Conservation (phyloP, 202 grass and related monocot species). For the Carex arenaria region DNA sequence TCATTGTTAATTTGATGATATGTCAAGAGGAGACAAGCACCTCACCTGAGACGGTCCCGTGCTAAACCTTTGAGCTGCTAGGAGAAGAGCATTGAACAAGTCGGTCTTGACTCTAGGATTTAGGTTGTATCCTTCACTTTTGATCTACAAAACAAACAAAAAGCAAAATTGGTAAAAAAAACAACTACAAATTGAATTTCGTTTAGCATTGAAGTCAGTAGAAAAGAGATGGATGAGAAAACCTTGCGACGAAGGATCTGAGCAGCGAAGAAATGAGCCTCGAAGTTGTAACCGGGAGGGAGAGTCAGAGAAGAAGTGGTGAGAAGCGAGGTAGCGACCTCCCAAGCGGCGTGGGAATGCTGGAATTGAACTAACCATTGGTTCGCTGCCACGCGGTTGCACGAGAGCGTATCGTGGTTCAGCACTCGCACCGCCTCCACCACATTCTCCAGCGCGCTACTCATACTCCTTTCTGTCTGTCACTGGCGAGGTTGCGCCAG, state of each 20-base stretch:
- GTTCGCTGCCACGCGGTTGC: constrained; percentile 66
- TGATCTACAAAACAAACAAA: constrained; percentile 26
- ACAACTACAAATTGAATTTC: not conserved
- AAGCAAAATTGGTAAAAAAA: not conserved
- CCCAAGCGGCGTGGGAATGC: constrained; percentile 68
- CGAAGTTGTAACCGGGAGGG: constrained; percentile 33
- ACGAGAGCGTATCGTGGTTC: constrained; percentile 53
- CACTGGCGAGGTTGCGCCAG: constrained; percentile 6
- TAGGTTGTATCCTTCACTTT: constrained; percentile 36
- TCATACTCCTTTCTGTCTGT: constrained; percentile 16
- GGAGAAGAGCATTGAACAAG: constrained; percentile 56
- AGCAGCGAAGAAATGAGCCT: constrained; percentile 84
- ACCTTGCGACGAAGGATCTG: constrained; percentile 98
- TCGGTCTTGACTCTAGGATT: constrained; percentile 34
- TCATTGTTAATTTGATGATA: not conserved
- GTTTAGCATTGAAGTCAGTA: not conserved
- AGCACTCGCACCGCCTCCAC: constrained; percentile 63
- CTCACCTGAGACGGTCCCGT: constrained; percentile 45
- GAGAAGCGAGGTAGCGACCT: constrained; percentile 62
- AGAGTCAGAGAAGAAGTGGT: constrained; percentile 18
- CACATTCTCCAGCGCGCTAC: constrained; percentile 53
- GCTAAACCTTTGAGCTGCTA: constrained; percentile 61
- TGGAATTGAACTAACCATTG: constrained; percentile 91
- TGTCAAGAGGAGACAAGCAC: not conserved
- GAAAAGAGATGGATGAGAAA: not conserved